A percentile compares a stretch with the other conserved stretches of the same genome.
phyloP scores from a whole-genome alignment of 768 basidiomycete genomes.

The Pulveroboletus sp. region DNA sequence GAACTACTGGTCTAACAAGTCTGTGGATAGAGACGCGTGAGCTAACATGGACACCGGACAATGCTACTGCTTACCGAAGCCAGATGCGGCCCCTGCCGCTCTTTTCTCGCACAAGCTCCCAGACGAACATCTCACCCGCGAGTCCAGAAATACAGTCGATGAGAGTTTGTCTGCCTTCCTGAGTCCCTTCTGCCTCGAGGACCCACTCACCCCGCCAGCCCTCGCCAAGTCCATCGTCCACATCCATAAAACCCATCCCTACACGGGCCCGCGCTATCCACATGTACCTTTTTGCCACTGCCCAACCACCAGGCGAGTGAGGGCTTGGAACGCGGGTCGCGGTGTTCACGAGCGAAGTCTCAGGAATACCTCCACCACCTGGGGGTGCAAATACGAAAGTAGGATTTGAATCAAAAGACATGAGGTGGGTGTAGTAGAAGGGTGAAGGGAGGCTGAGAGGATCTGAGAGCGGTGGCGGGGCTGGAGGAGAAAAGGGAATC shows the following conservation, averaged over 20 bases:
- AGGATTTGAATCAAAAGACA: constrained; percentile 32
- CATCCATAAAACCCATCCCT: constrained; percentile 32
- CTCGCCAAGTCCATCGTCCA: constrained; percentile 45
- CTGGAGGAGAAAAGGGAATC: constrained; percentile 55
- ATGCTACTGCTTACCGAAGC: constrained; percentile 48
- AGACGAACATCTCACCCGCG: constrained; percentile 34
- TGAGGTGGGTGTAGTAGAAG: constrained; percentile 70
- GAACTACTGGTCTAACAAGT: constrained; percentile 19
- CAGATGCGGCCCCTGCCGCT: constrained; percentile 55
- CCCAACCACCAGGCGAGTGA: constrained; percentile 55
- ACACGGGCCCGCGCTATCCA: constrained; percentile 58
- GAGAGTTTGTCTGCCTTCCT: constrained; percentile 53
- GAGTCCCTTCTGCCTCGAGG: constrained; percentile 73
- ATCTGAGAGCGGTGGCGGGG: constrained; percentile 46
- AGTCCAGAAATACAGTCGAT: constrained; percentile 46
- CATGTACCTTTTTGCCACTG: constrained; percentile 53
- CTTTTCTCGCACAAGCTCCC: constrained; percentile 62
- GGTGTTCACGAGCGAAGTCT: constrained; percentile 42
- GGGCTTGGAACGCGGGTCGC: constrained; percentile 48
- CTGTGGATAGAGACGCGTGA: constrained; percentile 6
- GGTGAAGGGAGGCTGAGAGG: constrained; percentile 67
- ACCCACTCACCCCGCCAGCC: constrained; percentile 78
- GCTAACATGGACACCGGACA: background rate
- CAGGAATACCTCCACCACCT: constrained; percentile 35
- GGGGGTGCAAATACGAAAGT: constrained; percentile 26